phyloP scores from a whole-genome alignment of 1,284 basidiomycete genomes.

The Spongiforma sp. region DNA sequence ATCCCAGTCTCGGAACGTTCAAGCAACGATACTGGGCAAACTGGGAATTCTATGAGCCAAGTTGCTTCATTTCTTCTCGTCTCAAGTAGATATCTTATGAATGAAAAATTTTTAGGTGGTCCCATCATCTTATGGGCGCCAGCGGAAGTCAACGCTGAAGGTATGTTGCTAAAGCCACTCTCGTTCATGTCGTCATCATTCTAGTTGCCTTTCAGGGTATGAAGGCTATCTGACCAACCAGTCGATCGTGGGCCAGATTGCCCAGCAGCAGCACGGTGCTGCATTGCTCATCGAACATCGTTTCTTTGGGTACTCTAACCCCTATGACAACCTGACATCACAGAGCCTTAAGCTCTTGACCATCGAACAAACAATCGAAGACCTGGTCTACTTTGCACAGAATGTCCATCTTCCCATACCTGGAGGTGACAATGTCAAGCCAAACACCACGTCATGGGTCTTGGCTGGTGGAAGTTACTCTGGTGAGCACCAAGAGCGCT shows the following conservation, averaged over 20 bases:
- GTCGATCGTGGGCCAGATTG: constrained; percentile 70
- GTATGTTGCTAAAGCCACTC: constrained; percentile 24
- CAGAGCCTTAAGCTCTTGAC: constrained; percentile 63
- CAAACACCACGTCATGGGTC: constrained; percentile 68
- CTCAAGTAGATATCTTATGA: background rate
- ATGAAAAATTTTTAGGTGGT: constrained; percentile 52
- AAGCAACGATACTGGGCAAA: constrained; percentile 75
- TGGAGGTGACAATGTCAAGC: constrained; percentile 59
- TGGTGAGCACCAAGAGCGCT: constrained; percentile 37
- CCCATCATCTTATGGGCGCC: constrained; percentile 67
- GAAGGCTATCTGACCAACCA: constrained; percentile 63
- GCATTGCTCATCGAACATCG: constrained; percentile 65
- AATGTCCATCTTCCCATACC: constrained; percentile 72
- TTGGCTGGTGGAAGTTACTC: constrained; percentile 74
- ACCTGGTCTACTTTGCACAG: constrained; percentile 72
- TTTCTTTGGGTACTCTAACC: constrained; percentile 60
- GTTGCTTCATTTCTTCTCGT: constrained; percentile 35
- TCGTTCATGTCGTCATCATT: constrained; percentile 39
- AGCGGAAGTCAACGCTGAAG: constrained; percentile 50
- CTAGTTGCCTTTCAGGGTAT: constrained; percentile 49
- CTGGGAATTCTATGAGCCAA: constrained; percentile 63
- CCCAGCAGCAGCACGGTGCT: constrained; percentile 67
- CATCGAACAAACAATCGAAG: constrained; percentile 75
- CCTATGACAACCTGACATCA: constrained; percentile 62
- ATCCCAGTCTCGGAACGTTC: constrained; percentile 71